Evolutionary conservation across 1,284 basidiomycete species (phyloP), one percentile per base, ranked within the genome.

Genomic region (Amylostereum areolatum): DNA sequence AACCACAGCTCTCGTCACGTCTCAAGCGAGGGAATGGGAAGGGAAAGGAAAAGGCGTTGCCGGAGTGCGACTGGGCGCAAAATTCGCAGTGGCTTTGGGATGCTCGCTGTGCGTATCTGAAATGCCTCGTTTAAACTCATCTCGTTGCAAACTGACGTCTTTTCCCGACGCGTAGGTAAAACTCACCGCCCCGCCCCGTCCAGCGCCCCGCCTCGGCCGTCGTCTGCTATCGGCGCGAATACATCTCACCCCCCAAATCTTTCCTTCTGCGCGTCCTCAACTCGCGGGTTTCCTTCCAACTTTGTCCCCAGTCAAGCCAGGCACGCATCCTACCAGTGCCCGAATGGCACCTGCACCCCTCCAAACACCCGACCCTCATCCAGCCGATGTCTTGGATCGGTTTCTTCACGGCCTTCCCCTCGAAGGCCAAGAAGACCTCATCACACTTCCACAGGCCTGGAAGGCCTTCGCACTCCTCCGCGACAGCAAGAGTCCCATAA

Each of bases 1-100:
- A 45, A 52, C 59, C 48, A 47, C 80, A n/a, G 64, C 81, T 81
- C 57, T 74, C 72, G 2, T 80, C 82, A 5, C 66, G 65, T 45
- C 72, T 78, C 8, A 69, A 75, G 50, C 67, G 66, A 50, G 63
- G 59, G 8, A 25, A 28, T 7, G 25, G 25, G 46, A 77, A 72
- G 54, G 77, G 79, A 43, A 83, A 85, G 64, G 73, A 70, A 57
- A 73, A 67, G 56, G 72, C 68, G 18, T 45, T 56, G 18, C 67
- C 54, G 53, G 65, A 59, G 29, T 51, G 59, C 48, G 62, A 63
- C 45, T 62, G 42, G 50, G 35, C 47, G 43, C 44, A 47, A 43
- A 25, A 33, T 36, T 47, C 50, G 10, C 47, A 54, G 30, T 57
- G 55, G 55, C 49, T 56, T n/a, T 43, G 40, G 29, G 9, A 46